These are phyloP conservation scores for Hemerocallis citrina DNA, from an alignment of 106 monocot species.

Conservation along the genomic window DNA sequence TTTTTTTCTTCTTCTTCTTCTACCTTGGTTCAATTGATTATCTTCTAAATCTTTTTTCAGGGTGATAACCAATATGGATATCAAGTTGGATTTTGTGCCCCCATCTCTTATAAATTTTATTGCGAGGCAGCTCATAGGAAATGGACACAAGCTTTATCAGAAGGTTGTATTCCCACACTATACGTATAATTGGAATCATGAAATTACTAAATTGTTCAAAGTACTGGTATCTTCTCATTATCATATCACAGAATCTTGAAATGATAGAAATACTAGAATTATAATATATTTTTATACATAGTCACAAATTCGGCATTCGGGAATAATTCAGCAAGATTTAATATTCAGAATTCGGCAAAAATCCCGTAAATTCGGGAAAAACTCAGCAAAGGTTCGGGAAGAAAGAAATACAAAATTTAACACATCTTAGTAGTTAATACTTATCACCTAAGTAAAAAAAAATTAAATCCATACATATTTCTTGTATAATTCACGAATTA, in stretches of 20 bases:
- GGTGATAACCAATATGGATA: constrained; percentile 76
- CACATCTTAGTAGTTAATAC: no score
- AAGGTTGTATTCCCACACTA: no score
- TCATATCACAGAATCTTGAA: not conserved
- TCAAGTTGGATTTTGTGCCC: constrained; percentile 91
- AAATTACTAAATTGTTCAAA: not conserved
- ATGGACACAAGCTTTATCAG: constrained; percentile 83
- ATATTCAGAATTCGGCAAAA: no score
- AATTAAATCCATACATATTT: no score
- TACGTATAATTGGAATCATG: not conserved
- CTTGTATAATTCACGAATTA: no score
- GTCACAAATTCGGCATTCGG: not conserved
- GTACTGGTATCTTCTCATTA: not conserved
- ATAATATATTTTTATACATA: not conserved
- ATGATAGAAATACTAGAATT: not conserved
- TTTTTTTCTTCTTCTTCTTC: not conserved
- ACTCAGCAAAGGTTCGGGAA: no score
- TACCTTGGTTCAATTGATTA: not conserved
- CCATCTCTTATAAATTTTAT: constrained; percentile 87
- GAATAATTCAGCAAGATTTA: no score
- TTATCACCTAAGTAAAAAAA: no score
- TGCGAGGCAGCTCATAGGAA: constrained; percentile 88
- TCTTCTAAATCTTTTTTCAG: constrained; percentile 39
- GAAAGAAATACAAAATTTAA: no score
- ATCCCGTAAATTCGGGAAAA: no score